Percentiles rank a stretch among this genome's conserved stretches.
Evolutionary conservation across 139 green algal genomes (phyloP).

Genomic region (Mychonastes homosphaera): DNA sequence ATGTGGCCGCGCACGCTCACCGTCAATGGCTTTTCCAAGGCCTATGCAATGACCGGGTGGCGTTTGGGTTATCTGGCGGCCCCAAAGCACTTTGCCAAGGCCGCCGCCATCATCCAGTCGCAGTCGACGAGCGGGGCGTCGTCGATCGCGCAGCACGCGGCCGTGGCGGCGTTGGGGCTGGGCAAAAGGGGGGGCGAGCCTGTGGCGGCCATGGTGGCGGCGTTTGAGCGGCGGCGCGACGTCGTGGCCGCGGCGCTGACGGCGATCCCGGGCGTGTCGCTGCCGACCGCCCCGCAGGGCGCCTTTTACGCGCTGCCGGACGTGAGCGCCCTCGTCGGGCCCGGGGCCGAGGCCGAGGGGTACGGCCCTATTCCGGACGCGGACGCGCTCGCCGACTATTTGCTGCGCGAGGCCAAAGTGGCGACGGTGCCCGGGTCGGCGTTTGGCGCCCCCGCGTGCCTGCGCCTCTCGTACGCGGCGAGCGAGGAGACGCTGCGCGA

Average conservation of each 20-base stretch:
- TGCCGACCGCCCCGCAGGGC: slow-evolving; percentile 43
- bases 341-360: slow-evolving; percentile 34
- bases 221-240: slow-evolving; percentile 69
- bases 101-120: slow-evolving; percentile 73
- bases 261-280: slow-evolving; percentile 60
- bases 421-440: slow-evolving; percentile 88
- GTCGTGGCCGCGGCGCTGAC: slow-evolving; percentile 56
- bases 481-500: slow-evolving; percentile 62
- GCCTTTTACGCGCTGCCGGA: slow-evolving; percentile 95
- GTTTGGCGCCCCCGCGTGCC: slow-evolving; percentile 77
- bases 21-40: slow-evolving; percentile 96
- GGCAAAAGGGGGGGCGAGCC: slow-evolving; percentile 58
- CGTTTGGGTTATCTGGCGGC: slow-evolving; percentile 91
- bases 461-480: slow-evolving; percentile 91
- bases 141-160: slow-evolving; percentile 71
- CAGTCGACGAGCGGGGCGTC: slow-evolving; percentile 77
- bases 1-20: slow-evolving; percentile 93
- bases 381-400: slow-evolving; percentile 74
- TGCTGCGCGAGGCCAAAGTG: slow-evolving; percentile 63
- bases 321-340: slow-evolving; percentile 65
- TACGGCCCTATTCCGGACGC: slow-evolving; percentile 67
- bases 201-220: slow-evolving; percentile 68
- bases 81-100: slow-evolving; percentile 66
- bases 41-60: slow-evolving; percentile 69
- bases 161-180: slow-evolving; percentile 74